phyloP scores from a whole-genome alignment of 208 protist genomes.

The Wallacemonas sp. region DNA sequence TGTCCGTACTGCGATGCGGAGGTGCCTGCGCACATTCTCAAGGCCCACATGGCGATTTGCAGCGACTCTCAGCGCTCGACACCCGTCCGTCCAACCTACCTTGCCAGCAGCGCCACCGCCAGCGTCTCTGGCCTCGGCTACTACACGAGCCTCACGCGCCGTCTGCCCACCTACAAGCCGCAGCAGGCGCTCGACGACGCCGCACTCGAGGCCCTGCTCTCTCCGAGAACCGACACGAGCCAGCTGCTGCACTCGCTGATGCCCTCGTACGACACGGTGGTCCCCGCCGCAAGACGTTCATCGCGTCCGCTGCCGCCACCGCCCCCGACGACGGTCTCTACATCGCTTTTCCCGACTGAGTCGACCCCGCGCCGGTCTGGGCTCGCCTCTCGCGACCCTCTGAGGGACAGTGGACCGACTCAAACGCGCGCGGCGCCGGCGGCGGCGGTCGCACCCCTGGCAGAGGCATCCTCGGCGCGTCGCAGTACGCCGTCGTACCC shows the following conservation, averaged over 20 bases:
- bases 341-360: background rate
- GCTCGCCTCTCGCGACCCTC: no score
- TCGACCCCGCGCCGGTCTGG: no score
- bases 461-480: no score
- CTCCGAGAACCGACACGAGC: constrained; percentile 6
- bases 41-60: constrained; percentile 39
- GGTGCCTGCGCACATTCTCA: constrained; percentile 36
- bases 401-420: no score
- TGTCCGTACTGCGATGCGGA: constrained; percentile 52
- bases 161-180: background rate
- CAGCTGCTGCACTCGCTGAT: constrained; percentile 8
- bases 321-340: background rate
- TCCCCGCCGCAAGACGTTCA: no score
- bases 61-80: constrained; percentile 17
- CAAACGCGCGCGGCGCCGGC: no score
- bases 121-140: background rate
- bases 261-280: background rate
- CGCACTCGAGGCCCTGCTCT: constrained; percentile 3
- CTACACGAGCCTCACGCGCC: background rate
- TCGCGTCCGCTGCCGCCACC: background rate
- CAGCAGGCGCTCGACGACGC: background rate
- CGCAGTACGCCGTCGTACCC: background rate
- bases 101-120: background rate
- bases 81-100: background rate
- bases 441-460: no score